phyloP scores from a whole-genome alignment of 148 eudicot species.

The Vaccinium corymbosum region DNA sequence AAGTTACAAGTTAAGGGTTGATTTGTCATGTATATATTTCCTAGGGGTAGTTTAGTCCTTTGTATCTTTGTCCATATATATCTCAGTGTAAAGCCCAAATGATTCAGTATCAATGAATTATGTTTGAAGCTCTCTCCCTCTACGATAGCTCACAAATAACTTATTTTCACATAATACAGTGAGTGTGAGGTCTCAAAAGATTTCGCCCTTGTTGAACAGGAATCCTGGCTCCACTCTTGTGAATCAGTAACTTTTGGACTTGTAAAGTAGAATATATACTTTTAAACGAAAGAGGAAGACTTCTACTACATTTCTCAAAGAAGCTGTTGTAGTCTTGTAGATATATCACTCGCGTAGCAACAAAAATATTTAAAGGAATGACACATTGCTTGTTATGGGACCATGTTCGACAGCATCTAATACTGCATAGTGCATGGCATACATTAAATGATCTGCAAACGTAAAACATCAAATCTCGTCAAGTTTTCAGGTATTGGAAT shows the following conservation, averaged over 20 bases:
- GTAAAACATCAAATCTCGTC: not conserved
- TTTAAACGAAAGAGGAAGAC: not conserved
- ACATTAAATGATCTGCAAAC: not conserved
- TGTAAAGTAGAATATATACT: not conserved
- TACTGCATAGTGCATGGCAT: not conserved
- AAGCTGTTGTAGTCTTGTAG: not conserved
- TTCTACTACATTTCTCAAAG: not conserved
- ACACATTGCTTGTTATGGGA: conserved; percentile 7
- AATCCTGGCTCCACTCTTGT: not conserved
- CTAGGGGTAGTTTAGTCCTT: too few relatives aligned
- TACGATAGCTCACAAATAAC: not conserved
- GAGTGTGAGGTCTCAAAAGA: not conserved
- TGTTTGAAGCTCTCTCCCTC: too few relatives aligned
- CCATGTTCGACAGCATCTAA: conserved; percentile 3
- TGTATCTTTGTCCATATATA: too few relatives aligned
- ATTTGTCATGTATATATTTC: too few relatives aligned
- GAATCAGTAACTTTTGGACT: not conserved
- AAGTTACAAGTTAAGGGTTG: too few relatives aligned
- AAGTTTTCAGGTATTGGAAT: conserved; percentile 9
- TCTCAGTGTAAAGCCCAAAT: too few relatives aligned
- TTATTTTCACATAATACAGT: not conserved
- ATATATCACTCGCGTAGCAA: not conserved
- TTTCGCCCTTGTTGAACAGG: not conserved
- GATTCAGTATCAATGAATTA: too few relatives aligned
- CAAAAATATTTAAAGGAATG: not conserved